Base-by-base conservation (phyloP, 805 yeast species). In the Cyberlindnera misumaiensis region DNA sequence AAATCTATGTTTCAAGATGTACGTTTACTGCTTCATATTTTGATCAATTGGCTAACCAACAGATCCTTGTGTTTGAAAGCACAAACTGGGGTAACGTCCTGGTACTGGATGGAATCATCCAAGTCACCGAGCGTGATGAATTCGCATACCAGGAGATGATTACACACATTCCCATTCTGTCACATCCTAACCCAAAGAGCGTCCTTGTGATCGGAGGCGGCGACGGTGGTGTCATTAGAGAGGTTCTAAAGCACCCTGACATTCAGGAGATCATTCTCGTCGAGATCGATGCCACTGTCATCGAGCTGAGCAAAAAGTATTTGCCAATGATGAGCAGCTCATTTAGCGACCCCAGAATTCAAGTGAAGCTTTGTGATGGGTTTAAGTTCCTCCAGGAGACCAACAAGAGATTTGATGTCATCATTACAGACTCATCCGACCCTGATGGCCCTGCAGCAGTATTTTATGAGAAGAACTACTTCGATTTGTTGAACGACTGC, bases 361-460 rank as follows among this genome's bases (percentile, higher is more conserved):
- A 73, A 25, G 74, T 88, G 11, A 68, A 76, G 39, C 68, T 88
- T 36, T 76, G 77, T 38, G 97, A 88, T 63, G 97, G 97, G 2
- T 88, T 88, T 66, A 70, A 85, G 60, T 88, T 63, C 57, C 68
- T 34, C 10, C 24, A 34, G 26, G 51, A 58, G 16, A 62, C 66
- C 31, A 50, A 55, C 8, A 68, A 68, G 27, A 73, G 73, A 48
- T 88, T 70, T 55, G 96, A 88, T 59, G 80, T 89, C 25, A 84
- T 88, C 42, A 86, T 88, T 44, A 84, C 95, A 13, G 97, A 88
- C 59, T 84, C 95, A 3, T 82, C 94, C 2, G 97, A 88, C 60
- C 96, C 96, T 1, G 96, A 88, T 51, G 96, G 93, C 3, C 97
- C 97, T 5, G 97, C 97, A 1, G 94, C 80, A 52, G 83, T 83